Base-by-base conservation (phyloP, 768 basidiomycete genomes). In the Kwoniella mangroviensis region DNA sequence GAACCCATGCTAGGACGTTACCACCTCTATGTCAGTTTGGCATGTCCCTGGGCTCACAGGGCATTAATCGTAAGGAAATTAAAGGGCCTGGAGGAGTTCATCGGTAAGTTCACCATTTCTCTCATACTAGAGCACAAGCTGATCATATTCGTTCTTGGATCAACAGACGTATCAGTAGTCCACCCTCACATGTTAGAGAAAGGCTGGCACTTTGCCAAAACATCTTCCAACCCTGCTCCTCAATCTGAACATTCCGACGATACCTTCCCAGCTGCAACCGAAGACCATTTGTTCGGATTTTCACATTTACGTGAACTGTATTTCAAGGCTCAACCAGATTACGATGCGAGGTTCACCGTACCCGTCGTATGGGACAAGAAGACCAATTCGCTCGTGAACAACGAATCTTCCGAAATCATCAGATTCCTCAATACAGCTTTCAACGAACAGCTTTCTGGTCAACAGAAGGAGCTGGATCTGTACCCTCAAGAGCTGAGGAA, bases 351-450 rank as follows among this genome's bases (percentile, higher is more conserved):
- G 10, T 83, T 80, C 74, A 82, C 81, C 57, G 78, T 78, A 19
- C 79, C 77, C 7, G 65, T 79, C 42, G 86, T 99, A 5, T 99
- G 93, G 92, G 97, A 98, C 84, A 95, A 90, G 85, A 92, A 95
- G 82, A 85, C 81, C 53, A 84, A 90, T 55, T 91, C 90, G 51
- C 91, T 98, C 74, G 97, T 99, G 68, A 98, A 94, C 85, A 98
- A 98, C 81, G 96, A 99, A 81, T 84, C 82, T 49, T 77, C 91
- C 2, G 96, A 98, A 84, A 94, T 98, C 80, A 93, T 98, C 78
- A 90, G 96, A 67, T 91, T 96, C 9, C 88, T 98, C 85, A 98
- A 99, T 84, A 86, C 75, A 11, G 79, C 87, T 1, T 95, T 96
- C 85, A 90, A 97, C 81, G 85, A 89, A 22, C 75, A 90, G 21